phyloP scores from a whole-genome alignment of 176 grass and related monocot species.

The Melocanna baccifera region DNA sequence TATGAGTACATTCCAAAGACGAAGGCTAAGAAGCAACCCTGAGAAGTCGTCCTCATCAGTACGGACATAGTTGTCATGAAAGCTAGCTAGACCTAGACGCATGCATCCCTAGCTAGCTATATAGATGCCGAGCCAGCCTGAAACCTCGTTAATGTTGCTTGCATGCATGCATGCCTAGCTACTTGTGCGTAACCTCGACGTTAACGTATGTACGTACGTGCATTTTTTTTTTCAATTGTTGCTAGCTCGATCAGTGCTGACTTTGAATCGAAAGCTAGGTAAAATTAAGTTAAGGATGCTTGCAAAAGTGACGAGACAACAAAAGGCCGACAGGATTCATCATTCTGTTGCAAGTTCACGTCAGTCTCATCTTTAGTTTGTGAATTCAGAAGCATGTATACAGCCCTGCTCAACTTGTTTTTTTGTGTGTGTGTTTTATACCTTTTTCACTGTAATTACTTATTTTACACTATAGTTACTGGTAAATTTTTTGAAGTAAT shows the following conservation, averaged over 20 bases:
- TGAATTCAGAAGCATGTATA: slow-evolving; percentile 38
- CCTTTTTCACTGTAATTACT: too few species aligned
- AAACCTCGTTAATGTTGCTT: too few species aligned
- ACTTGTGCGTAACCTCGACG: not conserved
- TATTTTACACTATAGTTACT: too few species aligned
- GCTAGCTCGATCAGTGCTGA: not conserved
- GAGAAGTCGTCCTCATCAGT: too few species aligned
- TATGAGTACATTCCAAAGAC: too few species aligned
- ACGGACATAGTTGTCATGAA: not conserved
- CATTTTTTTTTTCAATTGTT: not conserved
- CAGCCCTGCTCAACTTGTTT: too few species aligned
- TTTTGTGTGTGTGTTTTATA: too few species aligned
- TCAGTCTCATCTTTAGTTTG: slow-evolving; percentile 31
- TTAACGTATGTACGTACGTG: not conserved
- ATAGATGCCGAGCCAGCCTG: too few species aligned
- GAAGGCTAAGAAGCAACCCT: too few species aligned
- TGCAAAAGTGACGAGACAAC: not conserved
- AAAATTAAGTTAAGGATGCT: not conserved
- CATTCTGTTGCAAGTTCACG: slow-evolving; percentile 24
- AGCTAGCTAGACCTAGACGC: not conserved
- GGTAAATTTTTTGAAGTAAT: too few species aligned
- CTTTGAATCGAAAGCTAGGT: not conserved
- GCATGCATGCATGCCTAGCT: too few species aligned
- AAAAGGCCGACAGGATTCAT: slow-evolving; percentile 39
- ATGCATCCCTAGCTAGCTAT: not conserved